Conservation (phyloP, 352 stramenopile species). For the Globisporangium okanoganense region DNA sequence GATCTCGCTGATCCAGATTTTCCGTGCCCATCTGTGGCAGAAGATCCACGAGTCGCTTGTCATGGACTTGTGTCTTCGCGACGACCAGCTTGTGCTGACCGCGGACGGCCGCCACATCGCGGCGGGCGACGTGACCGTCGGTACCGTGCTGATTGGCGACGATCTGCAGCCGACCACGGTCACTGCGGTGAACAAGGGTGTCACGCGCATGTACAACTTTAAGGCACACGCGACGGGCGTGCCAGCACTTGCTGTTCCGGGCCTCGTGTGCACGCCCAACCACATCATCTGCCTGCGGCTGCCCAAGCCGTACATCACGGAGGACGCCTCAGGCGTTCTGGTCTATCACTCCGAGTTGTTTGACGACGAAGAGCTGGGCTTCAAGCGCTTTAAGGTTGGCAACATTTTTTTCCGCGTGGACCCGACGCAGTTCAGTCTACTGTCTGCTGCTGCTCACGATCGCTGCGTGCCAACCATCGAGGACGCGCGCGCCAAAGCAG, state of each 20-base stretch:
- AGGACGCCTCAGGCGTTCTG: constrained; percentile 6
- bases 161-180: constrained; percentile 10
- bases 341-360: constrained; percentile 7
- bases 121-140: constrained; percentile 9
- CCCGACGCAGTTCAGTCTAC: background rate
- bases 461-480: constrained; percentile 2
- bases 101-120: constrained; percentile 16
- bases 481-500: constrained; percentile 4
- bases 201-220: constrained; percentile 14
- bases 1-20: constrained; percentile 97
- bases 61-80: constrained; percentile 88
- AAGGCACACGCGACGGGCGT: constrained; percentile 2
- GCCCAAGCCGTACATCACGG: constrained; percentile 8
- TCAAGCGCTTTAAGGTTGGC: constrained; percentile 5
- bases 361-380: constrained; percentile 8
- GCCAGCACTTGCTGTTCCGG: background rate
- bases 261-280: constrained; percentile 10
- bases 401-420: constrained; percentile 8
- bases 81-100: constrained; percentile 13
- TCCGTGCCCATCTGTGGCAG: constrained; percentile 99
- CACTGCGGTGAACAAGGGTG: constrained; percentile 12
- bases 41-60: constrained; percentile 99
- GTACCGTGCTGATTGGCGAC: constrained; percentile 12
- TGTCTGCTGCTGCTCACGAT: constrained; percentile 3
- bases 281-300: constrained; percentile 12